Evolutionary conservation across 2,329 filamentous ascomycete species (phyloP), one percentile per base, ranked within the genome.

Genomic region (Aspergillus latus): DNA sequence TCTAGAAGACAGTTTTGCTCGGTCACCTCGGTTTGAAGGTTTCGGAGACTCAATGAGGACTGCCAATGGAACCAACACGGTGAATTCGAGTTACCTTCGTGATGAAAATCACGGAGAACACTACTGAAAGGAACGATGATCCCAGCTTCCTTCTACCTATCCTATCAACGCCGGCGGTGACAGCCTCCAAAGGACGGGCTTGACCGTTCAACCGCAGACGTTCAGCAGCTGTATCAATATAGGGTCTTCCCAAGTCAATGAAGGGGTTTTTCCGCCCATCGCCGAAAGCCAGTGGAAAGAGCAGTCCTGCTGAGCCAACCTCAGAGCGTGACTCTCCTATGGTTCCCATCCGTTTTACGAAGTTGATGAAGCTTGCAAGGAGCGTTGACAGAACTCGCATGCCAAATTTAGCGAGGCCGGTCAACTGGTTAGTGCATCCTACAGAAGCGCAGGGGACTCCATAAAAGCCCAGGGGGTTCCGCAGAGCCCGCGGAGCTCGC

Each of bases 271-370:
- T 54, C 26, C 42, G 29, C 15, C 54, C 29, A 56, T 48, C 56
- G n/a, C 37, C 39, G n/a, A 61, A 45, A 42, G 57, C 32, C 42
- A 45, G 45, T 30, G 30, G 16, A 26, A 30, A 29, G 26, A 54
- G 40, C 10, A 55, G 50, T n/a, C 45, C 49, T n/a, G 32, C 2
- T 2, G 57, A 57, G 32, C 44, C 16, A 7, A 40, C 50, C 2
- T 62, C 59, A 4, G 16, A 56, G 9, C 29, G 30, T n/a, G 34
- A 26, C 8, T 52, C 43, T 16, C 63, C 62, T 1, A 42, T 58
- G 6, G 64, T 72, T 6, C 64, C 65, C 2, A 72, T 56, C 70
- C 71, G 5, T 72, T 72, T 49, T 70, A 67, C 48, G 63, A 71
- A 36, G 58, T 64, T 11, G 68, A 69, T 49, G 64, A 61, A 47